Base-by-base conservation (phyloP, 257 asterid genomes). In the Ehretia macrophylla region DNA sequence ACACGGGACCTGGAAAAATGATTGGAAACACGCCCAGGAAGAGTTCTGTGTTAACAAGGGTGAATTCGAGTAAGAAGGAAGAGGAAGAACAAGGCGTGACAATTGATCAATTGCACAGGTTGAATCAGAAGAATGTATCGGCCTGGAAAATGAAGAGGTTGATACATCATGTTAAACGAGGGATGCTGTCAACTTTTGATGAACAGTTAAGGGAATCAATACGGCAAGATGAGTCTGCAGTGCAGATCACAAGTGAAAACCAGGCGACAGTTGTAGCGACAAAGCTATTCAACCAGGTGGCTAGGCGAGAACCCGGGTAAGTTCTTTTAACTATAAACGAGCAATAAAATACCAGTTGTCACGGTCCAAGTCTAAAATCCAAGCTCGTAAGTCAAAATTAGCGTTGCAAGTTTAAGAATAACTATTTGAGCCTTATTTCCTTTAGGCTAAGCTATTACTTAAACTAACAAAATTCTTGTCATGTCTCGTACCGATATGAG, bases 101-200 rank as follows among this genome's bases (percentile, higher is more conserved):
- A 8, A 85, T 90, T 21, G 89, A 87, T 64, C 91, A 83, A 59
- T 60, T 90, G 81, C 93, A 85, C 68, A 71, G 91, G 82, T 63
- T 85, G 74, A 87, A 83, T 70, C 90, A 85, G 81, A 75, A 81
- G 75, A 90, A 90, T 40, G 55, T 90, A 64, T 85, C 98, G 5
- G 98, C 98, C 51, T 85, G 96, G 96, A 87, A 87, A 68, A 90
- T 90, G 98, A 87, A 90, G 79, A 85, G 98, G 82, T 32, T 90
- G 87, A 75, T 75, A 50, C 85, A 75, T 64, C 76, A 80, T 23
- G 95, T 80, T 10, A 72, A 85, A 64, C 76, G 75, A 22, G 95
- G 96, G n/a, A 83, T 70, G 16, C 60, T 90, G 46, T 80, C 98
- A 11, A 87, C 95, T 51, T 70, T 83, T 51, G 95, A 90, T 47